A percentile compares a stretch with the other conserved stretches of the same genome.
These are phyloP conservation scores for Calcarisporium arbuscula DNA, from an alignment of 2,329 filamentous ascomycete species.

Conservation along the genomic window DNA sequence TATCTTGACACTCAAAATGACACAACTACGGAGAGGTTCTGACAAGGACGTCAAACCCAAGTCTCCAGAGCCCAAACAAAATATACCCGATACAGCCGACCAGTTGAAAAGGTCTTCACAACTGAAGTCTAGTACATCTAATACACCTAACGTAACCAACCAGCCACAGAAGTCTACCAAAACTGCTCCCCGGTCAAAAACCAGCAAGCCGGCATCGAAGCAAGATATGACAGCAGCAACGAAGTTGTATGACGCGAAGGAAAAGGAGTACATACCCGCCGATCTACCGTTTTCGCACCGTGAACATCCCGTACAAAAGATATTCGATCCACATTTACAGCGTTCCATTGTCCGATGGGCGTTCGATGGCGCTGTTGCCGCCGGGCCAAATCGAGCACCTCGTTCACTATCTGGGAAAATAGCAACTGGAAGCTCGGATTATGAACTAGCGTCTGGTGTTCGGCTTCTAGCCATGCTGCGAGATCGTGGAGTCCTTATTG, in stretches of 20 bases:
- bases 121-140: no score
- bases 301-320: constrained; percentile 39
- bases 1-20: not conserved
- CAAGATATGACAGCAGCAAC: no score
- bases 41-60: not conserved
- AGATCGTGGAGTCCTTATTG: constrained; percentile 28
- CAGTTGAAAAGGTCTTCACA: no score
- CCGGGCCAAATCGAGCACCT: constrained; percentile 11
- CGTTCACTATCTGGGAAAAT: no score
- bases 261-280: constrained; percentile 21
- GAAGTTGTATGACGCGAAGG: constrained; percentile 5
- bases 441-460: constrained; percentile 30
- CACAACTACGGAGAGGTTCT: not conserved
- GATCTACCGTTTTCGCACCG: constrained; percentile 36
- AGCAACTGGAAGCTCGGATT: constrained; percentile 13
- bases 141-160: no score
- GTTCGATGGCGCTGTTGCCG: constrained; percentile 31
- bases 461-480: constrained; percentile 27
- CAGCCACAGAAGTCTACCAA: not conserved
- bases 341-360: constrained; percentile 37
- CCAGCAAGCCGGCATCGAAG: no score
- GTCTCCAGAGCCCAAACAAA: no score
- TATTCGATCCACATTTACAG: constrained; percentile 37
- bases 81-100: no score
- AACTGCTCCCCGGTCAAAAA: no score